Conservation (phyloP, 805 yeast genomes). For the Ogataea trehalophila region DNA sequence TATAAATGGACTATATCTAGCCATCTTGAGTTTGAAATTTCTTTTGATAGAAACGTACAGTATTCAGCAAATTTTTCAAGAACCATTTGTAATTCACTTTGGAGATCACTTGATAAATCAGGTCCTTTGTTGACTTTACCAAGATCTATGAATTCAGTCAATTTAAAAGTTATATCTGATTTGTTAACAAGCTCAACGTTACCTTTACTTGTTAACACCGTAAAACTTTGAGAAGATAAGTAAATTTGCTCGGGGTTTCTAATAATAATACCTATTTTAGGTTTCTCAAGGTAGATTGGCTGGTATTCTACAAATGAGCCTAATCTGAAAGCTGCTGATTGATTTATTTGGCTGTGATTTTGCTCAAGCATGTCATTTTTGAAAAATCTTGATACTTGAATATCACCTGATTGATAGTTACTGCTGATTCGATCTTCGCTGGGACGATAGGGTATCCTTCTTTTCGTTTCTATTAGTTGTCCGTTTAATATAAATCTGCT, state of each 20-base stretch:
- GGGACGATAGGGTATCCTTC: too few relatives aligned
- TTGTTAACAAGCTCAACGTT: constrained; percentile 1
- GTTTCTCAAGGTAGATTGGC: neutral
- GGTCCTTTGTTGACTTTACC: neutral
- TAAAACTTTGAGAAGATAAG: constrained; percentile 4
- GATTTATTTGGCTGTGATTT: neutral
- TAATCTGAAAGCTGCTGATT: neutral
- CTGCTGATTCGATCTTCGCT: too few relatives aligned
- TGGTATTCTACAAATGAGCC: constrained; percentile 12
- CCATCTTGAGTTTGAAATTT: too few relatives aligned
- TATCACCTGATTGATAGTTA: neutral
- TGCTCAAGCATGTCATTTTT: neutral
- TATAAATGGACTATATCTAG: too few relatives aligned
- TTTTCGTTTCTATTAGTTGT: too few relatives aligned
- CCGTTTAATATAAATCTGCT: too few relatives aligned
- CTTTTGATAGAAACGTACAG: too few relatives aligned
- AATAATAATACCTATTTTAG: constrained; percentile 5
- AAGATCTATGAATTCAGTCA: constrained; percentile 4
- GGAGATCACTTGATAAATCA: neutral
- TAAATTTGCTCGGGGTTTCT: neutral
- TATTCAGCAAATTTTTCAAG: too few relatives aligned
- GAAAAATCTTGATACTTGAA: neutral
- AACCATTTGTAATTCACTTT: too few relatives aligned
- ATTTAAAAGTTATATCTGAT: constrained; percentile 4
- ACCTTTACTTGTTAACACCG: constrained; percentile 3